Evolutionary conservation across 2,329 filamentous ascomycete species (phyloP).

Genomic region (Neocatenulostroma microsporum): DNA sequence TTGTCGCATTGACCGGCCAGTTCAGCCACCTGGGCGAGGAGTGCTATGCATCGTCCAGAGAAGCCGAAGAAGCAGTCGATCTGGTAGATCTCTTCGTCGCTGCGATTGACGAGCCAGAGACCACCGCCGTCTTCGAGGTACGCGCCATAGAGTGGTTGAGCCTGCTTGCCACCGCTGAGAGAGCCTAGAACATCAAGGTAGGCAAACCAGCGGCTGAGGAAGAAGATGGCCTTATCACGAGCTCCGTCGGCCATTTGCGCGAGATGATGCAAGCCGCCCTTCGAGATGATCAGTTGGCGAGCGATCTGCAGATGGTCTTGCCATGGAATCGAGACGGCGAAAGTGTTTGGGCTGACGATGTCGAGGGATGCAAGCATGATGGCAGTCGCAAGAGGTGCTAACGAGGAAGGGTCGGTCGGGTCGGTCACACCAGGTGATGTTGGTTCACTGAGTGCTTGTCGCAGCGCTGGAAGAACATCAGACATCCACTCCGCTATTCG

Average conservation of each 20-base stretch:
- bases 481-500: slow-evolving; percentile 75
- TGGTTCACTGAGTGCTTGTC: slow-evolving; percentile 48
- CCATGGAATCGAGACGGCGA: slow-evolving; percentile 74
- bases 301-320: slow-evolving; percentile 70
- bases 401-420: slow-evolving; percentile 55
- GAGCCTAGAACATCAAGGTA: slow-evolving; percentile 75
- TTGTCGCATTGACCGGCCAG: slow-evolving; percentile 62
- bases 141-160: slow-evolving; percentile 33
- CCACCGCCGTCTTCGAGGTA: slow-evolving; percentile 34
- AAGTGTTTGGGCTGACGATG: slow-evolving; percentile 73
- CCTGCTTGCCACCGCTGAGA: slow-evolving; percentile 51
- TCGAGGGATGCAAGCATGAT: slow-evolving; percentile 81
- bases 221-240: slow-evolving; percentile 56
- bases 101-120: slow-evolving; percentile 28
- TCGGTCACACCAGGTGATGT: slow-evolving; percentile 18
- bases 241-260: slow-evolving; percentile 32
- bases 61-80: slow-evolving; percentile 79
- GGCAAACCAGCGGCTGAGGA: slow-evolving; percentile 73
- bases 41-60: slow-evolving; percentile 61
- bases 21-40: slow-evolving; percentile 66
- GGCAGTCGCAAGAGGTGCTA: slow-evolving; percentile 67
- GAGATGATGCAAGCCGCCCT: slow-evolving; percentile 48
- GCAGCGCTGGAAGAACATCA: slow-evolving; percentile 66
- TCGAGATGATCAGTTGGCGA: slow-evolving; percentile 63
- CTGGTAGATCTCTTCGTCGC: slow-evolving; percentile 41